Conservation (phyloP, 176 grass and related monocot species). For the Eleusine indica region DNA sequence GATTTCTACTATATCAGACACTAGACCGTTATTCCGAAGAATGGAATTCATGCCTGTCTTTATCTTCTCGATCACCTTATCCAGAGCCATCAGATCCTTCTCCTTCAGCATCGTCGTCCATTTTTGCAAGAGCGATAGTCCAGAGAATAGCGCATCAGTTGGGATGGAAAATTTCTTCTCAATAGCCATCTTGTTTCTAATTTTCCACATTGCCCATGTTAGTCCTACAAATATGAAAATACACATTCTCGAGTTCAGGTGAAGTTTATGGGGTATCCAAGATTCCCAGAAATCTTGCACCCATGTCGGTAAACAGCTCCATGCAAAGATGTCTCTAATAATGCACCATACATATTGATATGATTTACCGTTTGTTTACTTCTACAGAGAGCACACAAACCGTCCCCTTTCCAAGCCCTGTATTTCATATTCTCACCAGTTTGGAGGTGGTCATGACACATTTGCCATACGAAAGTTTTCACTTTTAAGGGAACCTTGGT, state of each 20-base stretch:
- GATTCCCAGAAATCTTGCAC: too few species aligned
- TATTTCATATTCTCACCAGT: fast-evolving
- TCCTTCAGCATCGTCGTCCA: not conserved
- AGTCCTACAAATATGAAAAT: not conserved
- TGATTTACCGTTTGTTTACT: not conserved
- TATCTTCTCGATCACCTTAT: too few species aligned
- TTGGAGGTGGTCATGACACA: not conserved
- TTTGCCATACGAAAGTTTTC: not conserved
- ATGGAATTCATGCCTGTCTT: too few species aligned
- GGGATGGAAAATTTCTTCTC: not conserved
- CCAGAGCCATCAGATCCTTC: too few species aligned
- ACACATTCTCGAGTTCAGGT: too few species aligned
- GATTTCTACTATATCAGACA: too few species aligned
- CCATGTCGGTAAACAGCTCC: too few species aligned
- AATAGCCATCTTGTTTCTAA: not conserved
- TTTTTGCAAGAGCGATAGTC: not conserved
- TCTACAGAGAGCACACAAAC: not conserved
- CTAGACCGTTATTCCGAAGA: too few species aligned
- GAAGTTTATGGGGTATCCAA: too few species aligned
- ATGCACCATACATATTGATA: not conserved
- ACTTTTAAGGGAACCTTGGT: not conserved
- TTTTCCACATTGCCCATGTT: not conserved
- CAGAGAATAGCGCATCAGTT: not conserved
- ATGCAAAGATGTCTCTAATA: too few species aligned
- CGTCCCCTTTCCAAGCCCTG: fast-evolving